These are phyloP conservation scores for Pleurotus tuoliensis DNA, from an alignment of 768 basidiomycete genomes.

Conservation along the genomic window DNA sequence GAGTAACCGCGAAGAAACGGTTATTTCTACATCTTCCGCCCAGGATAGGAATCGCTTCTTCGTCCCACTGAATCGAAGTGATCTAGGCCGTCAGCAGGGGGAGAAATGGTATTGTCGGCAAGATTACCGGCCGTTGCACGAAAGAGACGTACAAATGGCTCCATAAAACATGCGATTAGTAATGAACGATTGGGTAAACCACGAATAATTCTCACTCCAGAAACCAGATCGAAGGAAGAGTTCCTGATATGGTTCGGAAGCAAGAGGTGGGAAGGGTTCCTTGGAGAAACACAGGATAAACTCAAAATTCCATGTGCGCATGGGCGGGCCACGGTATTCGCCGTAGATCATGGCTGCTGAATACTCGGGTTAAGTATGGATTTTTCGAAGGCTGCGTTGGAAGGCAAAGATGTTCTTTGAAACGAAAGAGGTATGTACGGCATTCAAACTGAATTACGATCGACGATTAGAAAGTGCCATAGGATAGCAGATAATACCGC, in stretches of 20 bases:
- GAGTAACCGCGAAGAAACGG: too few relatives aligned
- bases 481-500: neutral
- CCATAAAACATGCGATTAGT: too few relatives aligned
- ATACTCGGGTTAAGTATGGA: slow-evolving; percentile 4
- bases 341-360: neutral
- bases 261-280: neutral
- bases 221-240: too few relatives aligned
- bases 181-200: too few relatives aligned
- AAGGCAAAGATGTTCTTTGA: neutral
- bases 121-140: too few relatives aligned
- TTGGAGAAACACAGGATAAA: neutral
- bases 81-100: too few relatives aligned
- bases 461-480: neutral
- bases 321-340: neutral
- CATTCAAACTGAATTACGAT: slow-evolving; percentile 2
- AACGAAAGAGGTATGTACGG: neutral
- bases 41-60: too few relatives aligned
- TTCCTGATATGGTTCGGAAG: neutral
- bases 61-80: too few relatives aligned
- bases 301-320: neutral
- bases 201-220: neutral
- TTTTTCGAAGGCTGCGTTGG: neutral
- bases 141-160: too few relatives aligned
- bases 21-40: too few relatives aligned
- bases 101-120: too few relatives aligned